Percentiles rank a stretch among this genome's conserved stretches.
These are phyloP conservation scores for Maudiozyma turicensis DNA, from an alignment of 805 yeast genomes.

Conservation along the genomic window DNA sequence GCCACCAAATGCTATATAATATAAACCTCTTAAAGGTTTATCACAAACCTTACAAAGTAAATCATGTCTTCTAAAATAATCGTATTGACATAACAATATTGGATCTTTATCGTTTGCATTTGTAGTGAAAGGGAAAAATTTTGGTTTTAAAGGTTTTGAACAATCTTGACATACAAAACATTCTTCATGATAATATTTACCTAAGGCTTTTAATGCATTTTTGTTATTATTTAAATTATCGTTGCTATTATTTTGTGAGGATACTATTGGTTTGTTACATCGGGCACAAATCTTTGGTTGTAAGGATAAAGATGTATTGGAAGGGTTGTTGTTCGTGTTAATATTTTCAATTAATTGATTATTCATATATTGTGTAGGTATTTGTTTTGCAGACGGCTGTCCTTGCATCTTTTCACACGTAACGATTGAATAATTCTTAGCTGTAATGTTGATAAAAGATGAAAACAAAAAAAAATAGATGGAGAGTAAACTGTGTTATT, in stretches of 20 bases:
- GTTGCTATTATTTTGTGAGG: background rate
- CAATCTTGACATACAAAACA: constrained; percentile 87
- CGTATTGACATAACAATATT: constrained; percentile 78
- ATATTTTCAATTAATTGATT: too few species aligned
- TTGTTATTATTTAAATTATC: constrained; percentile 1
- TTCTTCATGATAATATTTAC: constrained; percentile 69
- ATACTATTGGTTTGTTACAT: background rate
- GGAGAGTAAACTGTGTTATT: too few species aligned
- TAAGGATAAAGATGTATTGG: background rate
- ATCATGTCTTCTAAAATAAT: constrained; percentile 77
- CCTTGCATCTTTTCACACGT: too few species aligned
- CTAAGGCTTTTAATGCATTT: constrained; percentile 72
- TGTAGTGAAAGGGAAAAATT: constrained; percentile 73
- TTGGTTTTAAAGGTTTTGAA: constrained; percentile 67
- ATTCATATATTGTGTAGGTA: too few species aligned
- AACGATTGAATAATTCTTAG: too few species aligned
- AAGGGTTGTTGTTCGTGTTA: background rate
- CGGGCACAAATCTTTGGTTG: background rate
- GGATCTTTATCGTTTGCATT: constrained; percentile 28
- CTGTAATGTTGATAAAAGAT: too few species aligned
- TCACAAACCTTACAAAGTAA: constrained; percentile 83
- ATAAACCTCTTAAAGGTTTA: constrained; percentile 80
- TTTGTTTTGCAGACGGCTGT: too few species aligned
- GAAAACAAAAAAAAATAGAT: too few species aligned
- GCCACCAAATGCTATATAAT: constrained; percentile 85